Evolutionary conservation across 805 yeast genomes (phyloP).

Genomic region (Wickerhamomyces bisporus): DNA sequence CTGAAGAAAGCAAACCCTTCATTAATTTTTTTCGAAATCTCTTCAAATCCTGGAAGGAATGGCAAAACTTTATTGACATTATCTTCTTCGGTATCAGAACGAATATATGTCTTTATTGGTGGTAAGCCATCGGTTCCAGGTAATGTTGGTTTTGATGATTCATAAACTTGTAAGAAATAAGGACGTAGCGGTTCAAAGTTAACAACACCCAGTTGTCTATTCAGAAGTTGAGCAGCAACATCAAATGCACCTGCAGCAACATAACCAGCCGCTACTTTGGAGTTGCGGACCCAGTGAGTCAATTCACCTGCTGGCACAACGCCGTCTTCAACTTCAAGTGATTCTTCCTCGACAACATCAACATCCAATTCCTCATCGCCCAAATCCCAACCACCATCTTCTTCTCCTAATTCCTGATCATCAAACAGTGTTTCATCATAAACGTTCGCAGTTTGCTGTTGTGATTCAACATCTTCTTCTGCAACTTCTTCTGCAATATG

Average conservation of each 20-base stretch:
- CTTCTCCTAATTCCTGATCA: constrained; percentile 47
- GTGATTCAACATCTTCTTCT: constrained; percentile 18
- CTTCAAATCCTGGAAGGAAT: constrained; percentile 65
- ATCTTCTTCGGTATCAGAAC: constrained; percentile 57
- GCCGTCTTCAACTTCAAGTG: constrained; percentile 30
- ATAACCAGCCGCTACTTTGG: constrained; percentile 85
- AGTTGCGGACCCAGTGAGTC: constrained; percentile 80
- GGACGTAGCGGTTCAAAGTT: constrained; percentile 83
- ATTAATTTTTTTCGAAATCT: constrained; percentile 51
- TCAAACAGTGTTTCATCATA: constrained; percentile 35
- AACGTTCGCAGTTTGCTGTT: constrained; percentile 17
- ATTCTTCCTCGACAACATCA: constrained; percentile 52
- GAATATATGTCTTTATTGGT: constrained; percentile 60
- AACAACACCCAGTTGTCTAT: constrained; percentile 83
- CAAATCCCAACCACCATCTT: constrained; percentile 74
- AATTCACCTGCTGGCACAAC: constrained; percentile 42
- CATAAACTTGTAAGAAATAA: constrained; percentile 80
- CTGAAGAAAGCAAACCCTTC: constrained; percentile 82
- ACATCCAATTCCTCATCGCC: constrained; percentile 77
- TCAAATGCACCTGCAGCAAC: constrained; percentile 97
- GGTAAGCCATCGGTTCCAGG: constrained; percentile 69
- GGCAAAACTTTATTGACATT: constrained; percentile 51
- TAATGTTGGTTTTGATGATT: constrained; percentile 69
- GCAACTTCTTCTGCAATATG: constrained; percentile 41
- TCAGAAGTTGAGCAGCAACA: constrained; percentile 87